Conservation (phyloP, 805 yeast genomes). For the Saturnispora bothae region DNA sequence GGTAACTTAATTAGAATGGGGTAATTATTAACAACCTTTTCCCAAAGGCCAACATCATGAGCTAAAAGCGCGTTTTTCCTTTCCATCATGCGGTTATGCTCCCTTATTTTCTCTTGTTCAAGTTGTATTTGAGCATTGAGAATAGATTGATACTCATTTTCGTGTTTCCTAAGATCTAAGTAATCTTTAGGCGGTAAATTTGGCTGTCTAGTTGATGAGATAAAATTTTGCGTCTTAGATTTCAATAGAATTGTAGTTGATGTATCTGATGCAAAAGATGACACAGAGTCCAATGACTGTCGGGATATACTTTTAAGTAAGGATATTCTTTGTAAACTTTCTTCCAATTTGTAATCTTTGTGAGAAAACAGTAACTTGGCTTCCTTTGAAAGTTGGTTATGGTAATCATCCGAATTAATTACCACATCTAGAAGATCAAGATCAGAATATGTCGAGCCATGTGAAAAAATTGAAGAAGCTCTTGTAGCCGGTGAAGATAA, state of each 20-base stretch:
- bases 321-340: constrained; percentile 28
- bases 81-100: constrained; percentile 25
- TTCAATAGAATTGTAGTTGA: constrained; percentile 3
- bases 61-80: constrained; percentile 26
- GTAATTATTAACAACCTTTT: constrained; percentile 29
- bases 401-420: constrained; percentile 13
- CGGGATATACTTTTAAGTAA: constrained; percentile 19
- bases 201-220: constrained; percentile 48
- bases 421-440: constrained; percentile 11
- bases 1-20: constrained; percentile 27
- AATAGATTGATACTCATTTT: constrained; percentile 38
- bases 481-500: constrained; percentile 30
- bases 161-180: constrained; percentile 44
- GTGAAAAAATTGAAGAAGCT: constrained; percentile 36
- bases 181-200: constrained; percentile 57
- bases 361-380: constrained; percentile 27
- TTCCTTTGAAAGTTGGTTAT: constrained; percentile 24
- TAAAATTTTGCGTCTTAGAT: constrained; percentile 13
- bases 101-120: constrained; percentile 28
- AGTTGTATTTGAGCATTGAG: constrained; percentile 31
- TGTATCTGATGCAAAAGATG: constrained; percentile 4
- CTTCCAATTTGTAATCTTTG: constrained; percentile 26
- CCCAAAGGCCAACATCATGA: constrained; percentile 35
- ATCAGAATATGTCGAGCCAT: constrained; percentile 23
- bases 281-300: constrained; percentile 8